phyloP scores from a whole-genome alignment of 2,329 filamentous ascomycete genomes.

The Sphaerulina populicola region DNA sequence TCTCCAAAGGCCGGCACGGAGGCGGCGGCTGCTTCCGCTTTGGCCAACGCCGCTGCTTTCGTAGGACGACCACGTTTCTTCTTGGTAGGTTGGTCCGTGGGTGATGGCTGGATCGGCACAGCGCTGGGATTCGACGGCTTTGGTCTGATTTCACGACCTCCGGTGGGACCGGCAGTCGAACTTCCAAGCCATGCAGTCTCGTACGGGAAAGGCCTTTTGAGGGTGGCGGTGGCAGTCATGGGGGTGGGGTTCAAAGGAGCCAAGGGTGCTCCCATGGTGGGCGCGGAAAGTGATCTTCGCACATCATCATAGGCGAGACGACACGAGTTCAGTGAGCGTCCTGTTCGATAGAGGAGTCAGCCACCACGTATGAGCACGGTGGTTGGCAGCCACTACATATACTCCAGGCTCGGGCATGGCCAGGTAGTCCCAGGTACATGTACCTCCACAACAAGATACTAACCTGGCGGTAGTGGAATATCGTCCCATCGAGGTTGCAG shows the following conservation, averaged over 20 bases:
- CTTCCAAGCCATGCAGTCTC: slow-evolving; percentile 24
- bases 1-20: slow-evolving; percentile 31
- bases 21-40: slow-evolving; percentile 33
- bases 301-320: slow-evolving; percentile 27
- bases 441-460: slow-evolving; percentile 18
- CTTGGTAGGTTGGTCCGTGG: slow-evolving; percentile 31
- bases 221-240: slow-evolving; percentile 18
- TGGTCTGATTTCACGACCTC: slow-evolving; percentile 39
- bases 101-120: slow-evolving; percentile 18
- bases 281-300: slow-evolving; percentile 19
- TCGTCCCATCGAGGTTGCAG: slow-evolving; percentile 44
- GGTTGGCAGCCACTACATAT: no score
- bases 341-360: slow-evolving; percentile 14
- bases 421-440: background rate
- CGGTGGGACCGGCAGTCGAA: slow-evolving; percentile 15
- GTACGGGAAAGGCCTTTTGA: slow-evolving; percentile 27
- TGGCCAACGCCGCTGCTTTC: slow-evolving; percentile 41
- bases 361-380: no score
- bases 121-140: slow-evolving; percentile 32
- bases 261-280: slow-evolving; percentile 15
- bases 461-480: slow-evolving; percentile 45
- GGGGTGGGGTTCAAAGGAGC: slow-evolving; percentile 27
- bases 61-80: slow-evolving; percentile 44
- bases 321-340: slow-evolving; percentile 31
- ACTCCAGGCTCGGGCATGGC: no score